Conservation (phyloP, 2,329 filamentous ascomycete genomes). For the Dissoconium aciculare region DNA sequence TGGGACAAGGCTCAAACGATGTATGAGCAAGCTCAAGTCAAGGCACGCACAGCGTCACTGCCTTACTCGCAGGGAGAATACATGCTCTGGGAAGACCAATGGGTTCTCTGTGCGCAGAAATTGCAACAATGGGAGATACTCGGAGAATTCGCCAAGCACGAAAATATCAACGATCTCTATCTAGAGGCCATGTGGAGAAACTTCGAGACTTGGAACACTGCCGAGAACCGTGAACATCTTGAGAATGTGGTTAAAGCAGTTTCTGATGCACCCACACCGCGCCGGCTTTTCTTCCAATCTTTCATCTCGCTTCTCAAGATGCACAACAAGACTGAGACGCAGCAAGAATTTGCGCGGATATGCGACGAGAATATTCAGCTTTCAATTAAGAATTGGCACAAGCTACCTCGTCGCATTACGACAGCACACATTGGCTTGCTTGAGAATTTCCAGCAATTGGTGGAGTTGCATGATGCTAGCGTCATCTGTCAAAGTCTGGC, state of each 20-base stretch:
- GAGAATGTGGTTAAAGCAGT: slow-evolving; percentile 92
- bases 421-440: slow-evolving; percentile 89
- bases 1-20: slow-evolving; percentile 98
- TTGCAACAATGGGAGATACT: slow-evolving; percentile 98
- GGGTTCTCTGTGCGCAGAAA: slow-evolving; percentile 94
- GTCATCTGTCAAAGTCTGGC: slow-evolving; percentile 87
- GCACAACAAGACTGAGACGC: slow-evolving; percentile 71
- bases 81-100: slow-evolving; percentile 99
- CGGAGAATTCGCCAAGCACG: slow-evolving; percentile 94
- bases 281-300: slow-evolving; percentile 91
- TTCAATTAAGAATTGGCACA: slow-evolving; percentile 96
- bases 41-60: slow-evolving; percentile 86
- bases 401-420: slow-evolving; percentile 83
- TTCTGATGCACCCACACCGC: slow-evolving; percentile 89
- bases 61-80: slow-evolving; percentile 95
- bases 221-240: slow-evolving; percentile 73
- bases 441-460: slow-evolving; percentile 94
- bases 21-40: slow-evolving; percentile 94
- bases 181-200: slow-evolving; percentile 93
- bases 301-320: slow-evolving; percentile 95
- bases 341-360: slow-evolving; percentile 69
- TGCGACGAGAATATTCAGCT: slow-evolving; percentile 96
- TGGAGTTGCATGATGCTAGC: slow-evolving; percentile 93
- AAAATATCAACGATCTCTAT: slow-evolving; percentile 93
- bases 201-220: slow-evolving; percentile 83